Evolutionary conservation across 768 basidiomycete species (phyloP), one percentile per base, ranked within the genome.

Genomic region (Agaricus blazei): DNA sequence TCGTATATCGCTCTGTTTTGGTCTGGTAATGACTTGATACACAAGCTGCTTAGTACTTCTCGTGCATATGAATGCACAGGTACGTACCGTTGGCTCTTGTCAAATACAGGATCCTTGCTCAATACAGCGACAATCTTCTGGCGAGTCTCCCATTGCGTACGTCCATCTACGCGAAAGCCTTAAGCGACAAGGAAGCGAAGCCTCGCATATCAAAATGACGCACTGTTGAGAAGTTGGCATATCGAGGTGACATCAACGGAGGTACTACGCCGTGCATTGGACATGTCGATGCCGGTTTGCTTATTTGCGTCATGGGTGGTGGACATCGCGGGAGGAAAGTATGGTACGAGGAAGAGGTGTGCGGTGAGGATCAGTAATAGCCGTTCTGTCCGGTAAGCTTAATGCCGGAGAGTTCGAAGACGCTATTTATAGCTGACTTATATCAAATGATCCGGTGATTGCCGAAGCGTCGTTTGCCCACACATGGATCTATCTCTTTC

Each of bases 1-100:
- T 78, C 19, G 76, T 70, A 60, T 84, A 85, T 9, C 73, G 70
- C 51, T 89, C 82, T 0, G 75, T 74, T 52, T 86, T 77, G 12
- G 76, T 75, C 64, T 84, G 71, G 62, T 83, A 87, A 3, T 79
- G 72, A 52, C 85, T 86, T 48, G 5, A 40, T 29, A 12, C 27
- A n/a, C 19, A 19, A 19, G 19, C 19, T 19, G 24, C 19, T 19
- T 52, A 12, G 59, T 12, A 46, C n/a, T 28, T 23, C 24, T 23
- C 36, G 24, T 47, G 24, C 52, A 19, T 36, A 26, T 34, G 38
- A 11, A 37, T 3, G 27, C 9, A 29, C 11, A n/a, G 9, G 12
- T 3, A 50, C 62, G 51, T 53, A 85, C 86, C 78, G 78, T 29
- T 70, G 62, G 0, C 77, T 71, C 63, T 85, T 87, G 64, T 85